Conservation (phyloP, 2,329 filamentous ascomycete species). For the Fusarium kyushuense region DNA sequence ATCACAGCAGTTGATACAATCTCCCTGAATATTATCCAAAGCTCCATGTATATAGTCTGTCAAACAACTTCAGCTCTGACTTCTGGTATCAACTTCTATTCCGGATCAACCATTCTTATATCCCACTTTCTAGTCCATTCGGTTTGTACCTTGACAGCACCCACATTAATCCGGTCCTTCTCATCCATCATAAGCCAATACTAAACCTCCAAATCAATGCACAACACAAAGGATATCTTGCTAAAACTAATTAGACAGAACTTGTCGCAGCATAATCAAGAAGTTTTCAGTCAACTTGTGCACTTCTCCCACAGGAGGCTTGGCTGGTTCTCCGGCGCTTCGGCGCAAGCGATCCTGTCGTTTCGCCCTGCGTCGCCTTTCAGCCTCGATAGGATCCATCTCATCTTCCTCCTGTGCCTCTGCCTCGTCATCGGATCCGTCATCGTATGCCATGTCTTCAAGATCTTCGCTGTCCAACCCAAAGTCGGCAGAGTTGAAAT, state of each 20-base stretch:
- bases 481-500: conserved; percentile 86
- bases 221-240: conserved; percentile 31
- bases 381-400: conserved; percentile 87
- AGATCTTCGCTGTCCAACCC: conserved; percentile 89
- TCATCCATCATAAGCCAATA: not conserved
- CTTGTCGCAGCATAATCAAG: conserved; percentile 81
- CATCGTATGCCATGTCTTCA: conserved; percentile 85
- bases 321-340: conserved; percentile 84
- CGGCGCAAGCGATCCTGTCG: conserved; percentile 83
- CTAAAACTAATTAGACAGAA: conserved; percentile 75
- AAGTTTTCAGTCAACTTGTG: conserved; percentile 85
- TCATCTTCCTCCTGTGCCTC: conserved; percentile 83
- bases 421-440: conserved; percentile 73
- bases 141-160: conserved; percentile 9
- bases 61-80: not conserved
- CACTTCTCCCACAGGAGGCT: conserved; percentile 83
- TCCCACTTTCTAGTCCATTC: conserved; percentile 3
- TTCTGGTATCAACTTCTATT: conserved; percentile 5
- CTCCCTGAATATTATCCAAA: not conserved
- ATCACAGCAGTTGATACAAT: conserved; percentile 3
- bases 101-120: conserved; percentile 2
- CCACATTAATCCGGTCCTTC: conserved; percentile 18
- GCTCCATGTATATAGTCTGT: not conserved
- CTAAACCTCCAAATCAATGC: conserved; percentile 1
- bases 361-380: conserved; percentile 81